Percentiles rank a stretch among this genome's conserved stretches.
phyloP scores from a whole-genome alignment of 108 stramenopile genomes.

The Cyclotella kingstonii region DNA sequence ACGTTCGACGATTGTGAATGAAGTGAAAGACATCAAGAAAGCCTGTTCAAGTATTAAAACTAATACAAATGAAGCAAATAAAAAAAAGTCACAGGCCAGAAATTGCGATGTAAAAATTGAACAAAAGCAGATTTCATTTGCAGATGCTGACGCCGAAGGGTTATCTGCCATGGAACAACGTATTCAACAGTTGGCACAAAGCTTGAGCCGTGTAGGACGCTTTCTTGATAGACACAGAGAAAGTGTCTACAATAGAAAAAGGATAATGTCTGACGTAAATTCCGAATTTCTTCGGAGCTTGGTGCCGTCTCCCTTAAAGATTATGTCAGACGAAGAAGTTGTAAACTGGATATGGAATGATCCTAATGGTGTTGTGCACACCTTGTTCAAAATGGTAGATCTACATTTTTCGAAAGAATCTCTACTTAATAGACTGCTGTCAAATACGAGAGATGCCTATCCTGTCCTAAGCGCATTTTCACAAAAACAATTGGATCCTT shows the following conservation, averaged over 20 bases:
- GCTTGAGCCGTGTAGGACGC: slow-evolving; percentile 78
- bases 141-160: slow-evolving; percentile 85
- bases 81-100: slow-evolving; percentile 7
- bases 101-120: slow-evolving; percentile 20
- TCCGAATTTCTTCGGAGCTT: slow-evolving; percentile 44
- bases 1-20: slow-evolving; percentile 3
- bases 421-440: slow-evolving; percentile 34
- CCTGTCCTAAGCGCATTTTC: slow-evolving; percentile 38
- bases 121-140: slow-evolving; percentile 58
- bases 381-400: slow-evolving; percentile 35
- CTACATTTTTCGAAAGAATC: slow-evolving; percentile 49
- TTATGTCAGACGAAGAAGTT: slow-evolving; percentile 74
- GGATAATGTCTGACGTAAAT: slow-evolving; percentile 11
- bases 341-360: slow-evolving; percentile 82
- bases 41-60: slow-evolving; percentile 10
- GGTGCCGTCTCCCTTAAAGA: slow-evolving; percentile 64
- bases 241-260: slow-evolving; percentile 20
- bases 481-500: neutral
- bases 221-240: slow-evolving; percentile 85
- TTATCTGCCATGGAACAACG: slow-evolving; percentile 84
- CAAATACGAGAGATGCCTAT: slow-evolving; percentile 40
- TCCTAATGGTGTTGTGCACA: slow-evolving; percentile 53
- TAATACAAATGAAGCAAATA: slow-evolving; percentile 9
- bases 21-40: slow-evolving; percentile 3
- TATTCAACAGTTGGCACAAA: slow-evolving; percentile 82